Conservation (phyloP, 805 yeast species). For the Schwanniomyces polymorphus region DNA sequence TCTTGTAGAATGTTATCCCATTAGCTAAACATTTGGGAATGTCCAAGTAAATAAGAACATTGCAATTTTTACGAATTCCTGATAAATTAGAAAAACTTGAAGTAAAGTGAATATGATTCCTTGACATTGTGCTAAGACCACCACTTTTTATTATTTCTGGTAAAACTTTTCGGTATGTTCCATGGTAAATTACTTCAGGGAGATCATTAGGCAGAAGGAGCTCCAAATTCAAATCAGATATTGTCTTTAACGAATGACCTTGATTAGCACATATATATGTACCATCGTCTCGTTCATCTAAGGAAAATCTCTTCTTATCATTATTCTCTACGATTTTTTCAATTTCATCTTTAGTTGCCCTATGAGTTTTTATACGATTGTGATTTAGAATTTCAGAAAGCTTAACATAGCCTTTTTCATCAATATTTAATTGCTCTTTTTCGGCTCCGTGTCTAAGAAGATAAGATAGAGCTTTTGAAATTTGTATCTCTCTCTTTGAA, state of each 20-base stretch:
- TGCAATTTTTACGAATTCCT: slow-evolving; percentile 67
- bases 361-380: slow-evolving; percentile 55
- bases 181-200: slow-evolving; percentile 70
- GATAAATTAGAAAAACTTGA: slow-evolving; percentile 54
- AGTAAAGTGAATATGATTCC: slow-evolving; percentile 89
- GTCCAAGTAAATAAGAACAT: slow-evolving; percentile 65
- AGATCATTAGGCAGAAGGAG: slow-evolving; percentile 40
- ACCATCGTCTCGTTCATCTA: slow-evolving; percentile 33
- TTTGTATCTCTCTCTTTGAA: slow-evolving; percentile 43
- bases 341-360: slow-evolving; percentile 59
- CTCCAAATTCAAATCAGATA: slow-evolving; percentile 42
- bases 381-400: slow-evolving; percentile 55
- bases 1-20: slow-evolving; percentile 54
- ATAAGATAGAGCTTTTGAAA: slow-evolving; percentile 75
- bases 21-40: slow-evolving; percentile 42
- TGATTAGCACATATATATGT: slow-evolving; percentile 78
- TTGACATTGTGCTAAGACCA: slow-evolving; percentile 65
- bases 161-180: slow-evolving; percentile 60
- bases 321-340: slow-evolving; percentile 60
- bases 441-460: slow-evolving; percentile 85
- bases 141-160: slow-evolving; percentile 47
- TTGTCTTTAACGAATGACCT: slow-evolving; percentile 72
- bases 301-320: slow-evolving; percentile 68
- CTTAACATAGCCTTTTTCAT: slow-evolving; percentile 63
- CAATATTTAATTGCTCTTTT: slow-evolving; percentile 64